phyloP scores from a whole-genome alignment of 2,329 filamentous ascomycete species.

The Fusarium sp. region DNA sequence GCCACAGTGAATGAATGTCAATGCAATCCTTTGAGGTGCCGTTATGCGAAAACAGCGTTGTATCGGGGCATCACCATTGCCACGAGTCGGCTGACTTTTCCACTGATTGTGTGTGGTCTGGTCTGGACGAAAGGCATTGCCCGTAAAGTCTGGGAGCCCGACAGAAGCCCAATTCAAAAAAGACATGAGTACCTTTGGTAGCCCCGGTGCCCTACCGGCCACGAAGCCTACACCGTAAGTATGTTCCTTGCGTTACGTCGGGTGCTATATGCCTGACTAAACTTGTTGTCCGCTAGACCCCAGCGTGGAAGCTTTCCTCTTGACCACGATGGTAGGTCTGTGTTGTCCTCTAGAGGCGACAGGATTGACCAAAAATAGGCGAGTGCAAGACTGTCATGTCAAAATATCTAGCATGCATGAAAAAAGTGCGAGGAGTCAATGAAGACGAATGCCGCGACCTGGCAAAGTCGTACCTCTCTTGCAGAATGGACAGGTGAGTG shows the following conservation, averaged over 20 bases:
- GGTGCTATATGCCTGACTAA: constrained; percentile 22
- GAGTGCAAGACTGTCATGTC: constrained; percentile 93
- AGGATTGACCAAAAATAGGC: constrained; percentile 58
- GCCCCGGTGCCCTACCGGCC: constrained; percentile 70
- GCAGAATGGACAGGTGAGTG: constrained; percentile 90
- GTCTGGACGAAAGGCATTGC: constrained; percentile 4
- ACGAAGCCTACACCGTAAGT: constrained; percentile 75
- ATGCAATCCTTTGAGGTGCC: constrained; percentile 12
- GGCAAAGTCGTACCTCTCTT: constrained; percentile 87
- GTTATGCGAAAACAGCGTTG: constrained; percentile 27
- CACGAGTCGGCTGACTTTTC: constrained; percentile 36
- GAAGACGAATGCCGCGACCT: constrained; percentile 83
- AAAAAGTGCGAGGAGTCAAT: constrained; percentile 82
- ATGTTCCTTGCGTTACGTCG: constrained; percentile 31
- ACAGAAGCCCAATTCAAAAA: constrained; percentile 22
- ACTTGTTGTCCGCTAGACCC: constrained; percentile 61
- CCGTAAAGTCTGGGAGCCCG: constrained; percentile 1
- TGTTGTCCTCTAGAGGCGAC: background rate
- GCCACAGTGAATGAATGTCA: constrained; percentile 30
- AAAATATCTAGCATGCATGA: constrained; percentile 85
- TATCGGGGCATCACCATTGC: constrained; percentile 36
- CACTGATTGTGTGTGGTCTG: background rate
- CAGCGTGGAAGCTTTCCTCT: constrained; percentile 92
- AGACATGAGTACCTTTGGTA: constrained; percentile 70
- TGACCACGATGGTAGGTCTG: constrained; percentile 75